These are phyloP conservation scores for Gelatoporia subvermispora DNA, from an alignment of 768 basidiomycete species.

Conservation along the genomic window DNA sequence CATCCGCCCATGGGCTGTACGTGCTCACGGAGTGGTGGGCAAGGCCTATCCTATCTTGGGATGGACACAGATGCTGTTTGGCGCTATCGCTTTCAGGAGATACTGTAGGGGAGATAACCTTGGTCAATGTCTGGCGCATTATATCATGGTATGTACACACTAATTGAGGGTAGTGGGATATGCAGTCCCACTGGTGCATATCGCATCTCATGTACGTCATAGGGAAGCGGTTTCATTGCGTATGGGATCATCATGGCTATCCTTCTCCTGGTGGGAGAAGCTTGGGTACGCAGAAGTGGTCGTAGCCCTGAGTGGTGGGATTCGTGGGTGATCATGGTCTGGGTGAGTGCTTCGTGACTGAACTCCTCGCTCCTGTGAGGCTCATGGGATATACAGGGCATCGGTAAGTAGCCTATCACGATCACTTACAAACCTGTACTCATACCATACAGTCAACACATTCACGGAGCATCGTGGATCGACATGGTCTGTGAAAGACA, in stretches of 20 bases:
- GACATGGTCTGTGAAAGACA: slow-evolving; percentile 84
- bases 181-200: background rate
- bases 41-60: slow-evolving; percentile 80
- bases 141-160: slow-evolving; percentile 58
- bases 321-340: slow-evolving; percentile 59
- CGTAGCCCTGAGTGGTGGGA: slow-evolving; percentile 85
- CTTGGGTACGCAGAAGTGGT: slow-evolving; percentile 67
- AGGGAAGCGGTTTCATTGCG: slow-evolving; percentile 85
- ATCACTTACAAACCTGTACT: background rate
- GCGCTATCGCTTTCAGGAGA: slow-evolving; percentile 65
- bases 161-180: too few species aligned
- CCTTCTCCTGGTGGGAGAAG: slow-evolving; percentile 70
- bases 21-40: slow-evolving; percentile 73
- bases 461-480: slow-evolving; percentile 87
- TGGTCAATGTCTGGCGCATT: slow-evolving; percentile 85
- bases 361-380: background rate
- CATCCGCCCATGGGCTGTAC: slow-evolving; percentile 65
- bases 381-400: slow-evolving; percentile 37
- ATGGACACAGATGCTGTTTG: slow-evolving; percentile 89
- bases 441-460: slow-evolving; percentile 60
- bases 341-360: slow-evolving; percentile 34
- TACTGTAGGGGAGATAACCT: slow-evolving; percentile 78
- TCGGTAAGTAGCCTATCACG: slow-evolving; percentile 36
- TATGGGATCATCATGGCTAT: slow-evolving; percentile 82
- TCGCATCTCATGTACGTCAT: background rate